Evolutionary conservation across 768 basidiomycete species (phyloP).

Genomic region (Lyophyllum shimeji): DNA sequence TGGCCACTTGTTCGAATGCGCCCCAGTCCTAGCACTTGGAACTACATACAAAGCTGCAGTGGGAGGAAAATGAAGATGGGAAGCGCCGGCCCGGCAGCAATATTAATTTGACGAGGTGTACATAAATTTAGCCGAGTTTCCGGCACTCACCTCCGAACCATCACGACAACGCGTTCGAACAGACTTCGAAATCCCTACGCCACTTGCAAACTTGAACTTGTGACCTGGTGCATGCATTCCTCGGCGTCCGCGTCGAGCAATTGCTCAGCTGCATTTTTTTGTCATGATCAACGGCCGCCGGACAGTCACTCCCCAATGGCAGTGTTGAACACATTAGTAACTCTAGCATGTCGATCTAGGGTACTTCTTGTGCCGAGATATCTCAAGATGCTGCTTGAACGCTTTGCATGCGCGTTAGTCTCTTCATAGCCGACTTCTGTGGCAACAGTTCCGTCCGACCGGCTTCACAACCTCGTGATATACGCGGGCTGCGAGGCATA

Average conservation of each 20-base stretch:
- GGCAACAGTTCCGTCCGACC: not conserved
- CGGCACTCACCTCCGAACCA: too few relatives aligned
- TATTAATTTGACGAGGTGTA: too few relatives aligned
- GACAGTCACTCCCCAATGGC: not conserved
- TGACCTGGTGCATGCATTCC: not conserved
- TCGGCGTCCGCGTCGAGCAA: not conserved
- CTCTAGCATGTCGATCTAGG: not conserved
- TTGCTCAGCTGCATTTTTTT: not conserved
- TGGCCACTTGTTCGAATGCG: too few relatives aligned
- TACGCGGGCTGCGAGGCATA: too few relatives aligned
- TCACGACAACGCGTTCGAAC: too few relatives aligned
- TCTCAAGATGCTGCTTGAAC: not conserved
- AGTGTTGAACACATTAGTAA: too few relatives aligned
- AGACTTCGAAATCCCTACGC: not conserved
- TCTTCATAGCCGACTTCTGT: not conserved
- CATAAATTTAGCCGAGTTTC: too few relatives aligned
- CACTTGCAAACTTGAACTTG: not conserved
- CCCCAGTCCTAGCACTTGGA: too few relatives aligned
- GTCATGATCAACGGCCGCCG: not conserved
- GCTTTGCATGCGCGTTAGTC: not conserved
- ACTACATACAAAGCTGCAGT: too few relatives aligned
- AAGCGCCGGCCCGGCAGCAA: too few relatives aligned
- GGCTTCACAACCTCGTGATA: not conserved
- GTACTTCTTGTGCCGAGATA: conserved; percentile 1
- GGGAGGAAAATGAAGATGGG: too few relatives aligned